Conservation (phyloP, 257 asterid genomes). For the Oldenlandia corymbosa region DNA sequence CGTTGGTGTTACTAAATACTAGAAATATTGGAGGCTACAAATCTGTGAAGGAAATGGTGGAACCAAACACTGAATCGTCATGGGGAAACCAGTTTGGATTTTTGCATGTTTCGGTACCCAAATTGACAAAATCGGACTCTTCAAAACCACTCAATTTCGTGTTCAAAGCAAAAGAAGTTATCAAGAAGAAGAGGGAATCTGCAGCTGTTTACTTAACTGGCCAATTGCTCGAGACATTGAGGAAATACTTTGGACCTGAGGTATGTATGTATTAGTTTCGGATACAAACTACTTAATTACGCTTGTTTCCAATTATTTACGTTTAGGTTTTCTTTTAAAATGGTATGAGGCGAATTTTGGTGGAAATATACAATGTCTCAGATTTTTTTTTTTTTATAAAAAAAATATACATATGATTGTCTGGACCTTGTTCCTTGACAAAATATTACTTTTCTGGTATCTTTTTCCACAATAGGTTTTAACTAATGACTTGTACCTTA, state of each 20-base stretch:
- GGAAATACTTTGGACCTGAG: constrained; percentile 60
- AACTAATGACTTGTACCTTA: too few species aligned
- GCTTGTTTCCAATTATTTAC: too few species aligned
- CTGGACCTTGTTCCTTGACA: too few species aligned
- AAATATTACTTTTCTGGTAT: too few species aligned
- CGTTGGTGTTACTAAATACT: constrained; percentile 76
- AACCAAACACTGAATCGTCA: constrained; percentile 37
- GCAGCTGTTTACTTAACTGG: constrained; percentile 58
- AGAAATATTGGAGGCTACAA: constrained; percentile 58
- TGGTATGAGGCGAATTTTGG: too few species aligned
- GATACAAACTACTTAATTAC: too few species aligned
- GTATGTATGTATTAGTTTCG: constrained; percentile 32
- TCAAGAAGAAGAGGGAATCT: constrained; percentile 48
- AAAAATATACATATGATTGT: too few species aligned
- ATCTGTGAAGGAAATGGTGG: constrained; percentile 62
- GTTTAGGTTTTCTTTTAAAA: too few species aligned
- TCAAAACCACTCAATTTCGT: constrained; percentile 41
- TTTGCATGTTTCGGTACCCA: constrained; percentile 58
- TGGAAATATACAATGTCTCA: too few species aligned
- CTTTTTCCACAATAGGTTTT: too few species aligned
- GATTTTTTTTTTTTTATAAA: too few species aligned
- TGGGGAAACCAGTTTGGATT: constrained; percentile 93
- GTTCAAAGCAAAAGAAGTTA: constrained; percentile 35
- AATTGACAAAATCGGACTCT: background rate
- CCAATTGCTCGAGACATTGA: constrained; percentile 37